Percentiles rank a stretch among this genome's conserved stretches.
Conservation (phyloP, 1,139 yeast species). For the Diutina ranongensis region DNA sequence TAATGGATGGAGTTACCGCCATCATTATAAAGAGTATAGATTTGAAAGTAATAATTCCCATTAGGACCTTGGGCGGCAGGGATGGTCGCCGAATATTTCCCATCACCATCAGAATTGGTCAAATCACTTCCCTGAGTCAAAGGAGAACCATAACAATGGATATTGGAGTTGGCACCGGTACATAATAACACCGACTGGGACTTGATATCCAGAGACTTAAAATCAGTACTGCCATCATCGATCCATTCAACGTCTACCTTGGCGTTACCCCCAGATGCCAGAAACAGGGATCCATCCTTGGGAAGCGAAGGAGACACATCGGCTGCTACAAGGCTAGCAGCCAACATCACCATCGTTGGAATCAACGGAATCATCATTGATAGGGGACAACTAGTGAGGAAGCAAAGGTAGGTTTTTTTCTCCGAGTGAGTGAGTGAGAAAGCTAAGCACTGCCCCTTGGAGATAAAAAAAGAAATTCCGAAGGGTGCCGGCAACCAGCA, state of each 20-base stretch:
- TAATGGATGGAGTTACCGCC: slow-evolving; percentile 60
- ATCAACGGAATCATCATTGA: background rate
- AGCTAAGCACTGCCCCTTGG: background rate
- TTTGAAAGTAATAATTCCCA: slow-evolving; percentile 64
- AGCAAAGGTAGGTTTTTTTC: background rate
- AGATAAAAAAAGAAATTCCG: background rate
- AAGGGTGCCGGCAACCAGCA: background rate
- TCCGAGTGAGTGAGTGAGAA: background rate
- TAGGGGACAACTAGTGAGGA: too few species aligned
- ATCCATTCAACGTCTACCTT: background rate
- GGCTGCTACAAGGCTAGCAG: background rate
- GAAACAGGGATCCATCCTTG: background rate
- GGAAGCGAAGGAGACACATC: slow-evolving; percentile 3
- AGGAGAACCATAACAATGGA: background rate
- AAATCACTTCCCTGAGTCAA: background rate
- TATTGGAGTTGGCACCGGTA: background rate
- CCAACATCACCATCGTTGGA: background rate
- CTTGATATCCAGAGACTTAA: background rate
- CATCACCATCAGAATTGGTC: background rate
- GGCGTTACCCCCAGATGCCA: slow-evolving; percentile 2
- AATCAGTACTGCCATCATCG: background rate
- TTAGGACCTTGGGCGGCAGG: background rate
- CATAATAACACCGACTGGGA: slow-evolving; percentile 2
- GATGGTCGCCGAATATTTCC: background rate
- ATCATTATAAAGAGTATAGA: slow-evolving; percentile 27